Percentiles rank a stretch among this genome's conserved stretches.
These are phyloP conservation scores for Geoglossum cookeanum DNA, from an alignment of 2,329 filamentous ascomycete species.

Conservation along the genomic window DNA sequence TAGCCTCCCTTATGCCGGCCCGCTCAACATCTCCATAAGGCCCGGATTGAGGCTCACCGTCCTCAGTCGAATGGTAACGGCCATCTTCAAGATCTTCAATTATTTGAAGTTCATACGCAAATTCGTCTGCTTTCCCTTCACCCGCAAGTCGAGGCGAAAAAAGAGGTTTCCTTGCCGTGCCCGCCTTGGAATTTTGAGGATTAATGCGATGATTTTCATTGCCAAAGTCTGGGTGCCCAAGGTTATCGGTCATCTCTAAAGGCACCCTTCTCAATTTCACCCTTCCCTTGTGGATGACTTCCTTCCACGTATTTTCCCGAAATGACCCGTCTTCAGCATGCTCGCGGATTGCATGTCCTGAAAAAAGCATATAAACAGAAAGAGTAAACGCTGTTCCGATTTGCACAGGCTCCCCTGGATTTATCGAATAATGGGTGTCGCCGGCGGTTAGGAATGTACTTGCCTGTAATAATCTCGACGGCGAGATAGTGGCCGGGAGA, in stretches of 20 bases:
- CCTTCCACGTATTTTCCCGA: slow-evolving; percentile 70
- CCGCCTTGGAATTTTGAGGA: neutral
- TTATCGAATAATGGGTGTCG: slow-evolving; percentile 60
- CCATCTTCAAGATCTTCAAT: slow-evolving; percentile 66
- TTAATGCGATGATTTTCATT: slow-evolving; percentile 13
- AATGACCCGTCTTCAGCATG: slow-evolving; percentile 34
- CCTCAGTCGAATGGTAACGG: slow-evolving; percentile 46
- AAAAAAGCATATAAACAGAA: slow-evolving; percentile 89
- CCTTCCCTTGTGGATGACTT: slow-evolving; percentile 82
- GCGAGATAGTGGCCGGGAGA: slow-evolving; percentile 66
- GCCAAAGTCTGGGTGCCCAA: slow-evolving; percentile 31
- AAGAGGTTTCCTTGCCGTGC: neutral
- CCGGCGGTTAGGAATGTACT: slow-evolving; percentile 79
- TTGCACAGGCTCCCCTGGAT: slow-evolving; percentile 46
- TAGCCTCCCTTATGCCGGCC: slow-evolving; percentile 45
- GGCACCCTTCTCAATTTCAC: slow-evolving; percentile 62
- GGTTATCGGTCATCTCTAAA: slow-evolving; percentile 16
- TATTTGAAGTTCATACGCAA: slow-evolving; percentile 62
- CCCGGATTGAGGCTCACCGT: slow-evolving; percentile 34
- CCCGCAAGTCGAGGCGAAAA: slow-evolving; percentile 17
- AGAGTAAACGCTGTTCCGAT: slow-evolving; percentile 74
- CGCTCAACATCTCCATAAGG: slow-evolving; percentile 39
- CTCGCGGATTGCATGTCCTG: slow-evolving; percentile 46
- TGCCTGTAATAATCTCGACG: slow-evolving; percentile 76
- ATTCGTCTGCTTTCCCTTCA: slow-evolving; percentile 37